Percentiles rank a stretch among this genome's conserved stretches.
Conservation (phyloP, 495 filamentous ascomycete species). For the Halenospora varia region DNA sequence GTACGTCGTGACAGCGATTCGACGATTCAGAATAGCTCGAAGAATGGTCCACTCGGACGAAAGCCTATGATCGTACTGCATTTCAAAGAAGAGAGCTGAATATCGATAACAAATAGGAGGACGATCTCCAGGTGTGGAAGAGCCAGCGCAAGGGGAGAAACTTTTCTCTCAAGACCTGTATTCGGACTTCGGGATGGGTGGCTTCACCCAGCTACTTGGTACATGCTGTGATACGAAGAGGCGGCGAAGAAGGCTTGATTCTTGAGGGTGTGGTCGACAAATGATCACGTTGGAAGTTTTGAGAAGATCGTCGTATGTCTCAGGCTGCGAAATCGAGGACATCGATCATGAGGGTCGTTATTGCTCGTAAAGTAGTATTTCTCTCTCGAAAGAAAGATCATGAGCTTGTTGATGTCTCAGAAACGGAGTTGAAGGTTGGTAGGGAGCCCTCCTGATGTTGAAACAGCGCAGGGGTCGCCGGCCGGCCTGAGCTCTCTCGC, state of each 20-base stretch:
- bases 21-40: constrained; percentile 5
- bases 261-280: not conserved
- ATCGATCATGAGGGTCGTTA: not conserved
- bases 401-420: not conserved
- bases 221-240: not conserved
- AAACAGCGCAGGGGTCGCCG: not conserved
- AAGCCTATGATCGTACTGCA: constrained; percentile 6
- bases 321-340: not conserved
- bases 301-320: not conserved
- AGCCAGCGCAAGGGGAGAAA: not conserved
- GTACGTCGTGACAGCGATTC: constrained; percentile 11
- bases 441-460: not conserved
- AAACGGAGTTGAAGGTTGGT: not conserved
- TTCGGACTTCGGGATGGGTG: not conserved
- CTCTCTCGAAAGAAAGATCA: not conserved
- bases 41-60: constrained; percentile 6
- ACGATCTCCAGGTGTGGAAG: not conserved
- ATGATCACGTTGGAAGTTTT: not conserved
- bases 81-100: not conserved
- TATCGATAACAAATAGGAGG: not conserved
- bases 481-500: not conserved
- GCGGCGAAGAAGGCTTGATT: not conserved
- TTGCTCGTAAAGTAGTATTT: not conserved
- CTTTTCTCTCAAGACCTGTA: not conserved
- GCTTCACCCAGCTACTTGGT: not conserved